Evolutionary conservation across 2,329 filamentous ascomycete genomes (phyloP).

Genomic region (Mycosphaerelloides madeirae): DNA sequence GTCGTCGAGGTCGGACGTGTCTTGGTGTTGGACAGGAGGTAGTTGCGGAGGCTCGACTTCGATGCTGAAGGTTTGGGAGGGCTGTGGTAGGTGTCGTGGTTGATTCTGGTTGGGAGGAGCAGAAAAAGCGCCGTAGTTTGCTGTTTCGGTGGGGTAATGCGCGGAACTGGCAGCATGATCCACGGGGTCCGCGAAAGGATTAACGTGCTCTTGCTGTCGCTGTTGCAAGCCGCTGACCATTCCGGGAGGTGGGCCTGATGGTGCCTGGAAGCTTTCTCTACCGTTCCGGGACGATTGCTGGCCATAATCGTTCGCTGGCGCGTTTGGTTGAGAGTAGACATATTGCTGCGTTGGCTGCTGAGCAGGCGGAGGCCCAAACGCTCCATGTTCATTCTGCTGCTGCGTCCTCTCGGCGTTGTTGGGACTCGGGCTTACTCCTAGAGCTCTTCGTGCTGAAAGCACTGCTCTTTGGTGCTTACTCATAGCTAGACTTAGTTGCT

Average conservation of each 20-base stretch:
- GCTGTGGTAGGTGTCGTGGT: slow-evolving; percentile 2
- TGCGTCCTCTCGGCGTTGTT: slow-evolving; percentile 5
- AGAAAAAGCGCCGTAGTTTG: slow-evolving; percentile 15
- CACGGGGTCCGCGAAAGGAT: slow-evolving; percentile 42
- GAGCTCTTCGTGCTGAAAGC: slow-evolving; percentile 51
- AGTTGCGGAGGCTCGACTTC: slow-evolving; percentile 18
- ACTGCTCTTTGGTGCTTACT: slow-evolving; percentile 81
- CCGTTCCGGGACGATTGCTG: too few species aligned
- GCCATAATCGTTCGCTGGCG: slow-evolving; percentile 1
- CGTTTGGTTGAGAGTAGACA: not conserved
- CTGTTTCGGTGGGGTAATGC: slow-evolving; percentile 11
- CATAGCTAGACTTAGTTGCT: slow-evolving; percentile 76
- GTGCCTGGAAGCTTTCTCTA: slow-evolving; percentile 14
- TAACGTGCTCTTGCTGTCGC: slow-evolving; percentile 20
- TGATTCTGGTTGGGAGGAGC: not conserved
- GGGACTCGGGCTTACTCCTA: slow-evolving; percentile 28
- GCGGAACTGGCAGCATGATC: slow-evolving; percentile 32
- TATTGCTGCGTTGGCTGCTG: slow-evolving; percentile 1
- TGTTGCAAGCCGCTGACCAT: slow-evolving; percentile 9
- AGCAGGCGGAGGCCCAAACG: slow-evolving; percentile 12
- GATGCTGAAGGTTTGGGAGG: slow-evolving; percentile 19
- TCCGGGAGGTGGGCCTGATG: slow-evolving; percentile 22
- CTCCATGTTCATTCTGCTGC: slow-evolving; percentile 7
- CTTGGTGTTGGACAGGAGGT: slow-evolving; percentile 10
- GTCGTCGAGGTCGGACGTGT: slow-evolving; percentile 25